Conservation (phyloP, 2,329 filamentous ascomycete genomes). For the Fusarium tanahbumbuense region DNA sequence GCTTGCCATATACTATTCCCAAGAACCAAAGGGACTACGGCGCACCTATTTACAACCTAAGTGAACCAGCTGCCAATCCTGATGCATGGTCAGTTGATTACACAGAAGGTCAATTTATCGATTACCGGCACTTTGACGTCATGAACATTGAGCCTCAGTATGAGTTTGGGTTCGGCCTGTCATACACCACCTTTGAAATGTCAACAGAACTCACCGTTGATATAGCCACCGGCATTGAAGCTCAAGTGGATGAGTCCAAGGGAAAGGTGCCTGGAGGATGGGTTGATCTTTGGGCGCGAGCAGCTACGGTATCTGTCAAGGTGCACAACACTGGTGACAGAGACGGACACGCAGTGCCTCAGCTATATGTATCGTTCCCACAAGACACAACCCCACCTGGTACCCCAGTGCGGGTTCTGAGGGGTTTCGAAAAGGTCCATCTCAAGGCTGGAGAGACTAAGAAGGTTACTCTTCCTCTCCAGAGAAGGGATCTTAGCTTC, state of each 20-base stretch:
- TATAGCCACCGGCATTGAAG: conserved; percentile 7
- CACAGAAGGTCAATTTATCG: conserved; percentile 72
- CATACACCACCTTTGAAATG: conserved; percentile 72
- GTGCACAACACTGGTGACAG: conserved; percentile 64
- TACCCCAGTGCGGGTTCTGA: conserved; percentile 61
- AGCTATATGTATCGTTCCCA: conserved; percentile 64
- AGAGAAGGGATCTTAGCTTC: conserved; percentile 59
- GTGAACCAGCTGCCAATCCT: conserved; percentile 48
- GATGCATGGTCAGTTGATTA: conserved; percentile 61
- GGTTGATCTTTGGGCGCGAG: conserved; percentile 61
- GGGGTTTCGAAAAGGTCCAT: conserved; percentile 63
- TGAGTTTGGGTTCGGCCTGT: conserved; percentile 76
- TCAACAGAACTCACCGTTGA: conserved; percentile 46
- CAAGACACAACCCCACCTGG: conserved; percentile 44
- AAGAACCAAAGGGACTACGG: conserved; percentile 60
- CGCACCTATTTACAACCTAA: conserved; percentile 50
- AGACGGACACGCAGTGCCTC: conserved; percentile 62
- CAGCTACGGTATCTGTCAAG: conserved; percentile 56
- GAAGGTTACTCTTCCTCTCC: conserved; percentile 58
- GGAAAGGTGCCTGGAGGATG: conserved; percentile 62
- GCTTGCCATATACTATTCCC: conserved; percentile 77
- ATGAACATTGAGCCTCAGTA: conserved; percentile 68
- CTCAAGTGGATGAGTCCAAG: conserved; percentile 6
- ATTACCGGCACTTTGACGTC: conserved; percentile 74
- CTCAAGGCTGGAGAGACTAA: conserved; percentile 55